Evolutionary conservation across 768 basidiomycete genomes (phyloP).

Genomic region (Pleurotus cornucopiae): DNA sequence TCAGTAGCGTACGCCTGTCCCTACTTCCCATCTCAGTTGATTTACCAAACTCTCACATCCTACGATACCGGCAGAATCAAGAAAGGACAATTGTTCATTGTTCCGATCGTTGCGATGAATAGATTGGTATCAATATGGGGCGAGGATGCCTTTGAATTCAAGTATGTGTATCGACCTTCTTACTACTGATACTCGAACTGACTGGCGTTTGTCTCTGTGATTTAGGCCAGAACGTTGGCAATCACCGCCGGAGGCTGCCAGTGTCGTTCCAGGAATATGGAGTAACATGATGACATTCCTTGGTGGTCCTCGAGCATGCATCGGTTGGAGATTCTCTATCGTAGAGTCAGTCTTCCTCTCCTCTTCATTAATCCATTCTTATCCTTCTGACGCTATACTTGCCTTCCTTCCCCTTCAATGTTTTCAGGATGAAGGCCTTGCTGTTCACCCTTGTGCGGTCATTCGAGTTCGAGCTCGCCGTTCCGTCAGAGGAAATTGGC

Average conservation of each 20-base stretch:
- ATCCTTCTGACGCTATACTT: not conserved
- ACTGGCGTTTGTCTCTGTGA: slow-evolving; percentile 12
- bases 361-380: not conserved
- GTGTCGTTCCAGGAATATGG: slow-evolving; percentile 55
- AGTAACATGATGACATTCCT: slow-evolving; percentile 58
- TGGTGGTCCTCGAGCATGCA: slow-evolving; percentile 62
- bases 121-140: slow-evolving; percentile 56
- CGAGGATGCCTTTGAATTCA: slow-evolving; percentile 58
- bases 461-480: slow-evolving; percentile 48
- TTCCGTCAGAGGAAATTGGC: slow-evolving; percentile 20
- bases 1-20: slow-evolving; percentile 27
- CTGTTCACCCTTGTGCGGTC: slow-evolving; percentile 37
- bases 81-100: slow-evolving; percentile 40
- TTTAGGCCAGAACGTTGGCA: slow-evolving; percentile 67
- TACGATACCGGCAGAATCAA: slow-evolving; percentile 22
- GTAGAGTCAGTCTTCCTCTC: slow-evolving; percentile 39
- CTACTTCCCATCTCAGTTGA: not conserved
- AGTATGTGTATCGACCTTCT: slow-evolving; percentile 26
- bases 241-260: slow-evolving; percentile 36
- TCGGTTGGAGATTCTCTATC: slow-evolving; percentile 63
- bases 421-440: slow-evolving; percentile 31
- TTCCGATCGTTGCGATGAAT: slow-evolving; percentile 55
- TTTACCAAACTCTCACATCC: not conserved
- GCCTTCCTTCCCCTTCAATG: not conserved
- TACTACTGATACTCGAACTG: slow-evolving; percentile 10